A percentile compares a stretch with the other conserved stretches of the same genome.
phyloP scores from a whole-genome alignment of 352 stramenopile genomes.

The Phytopythium oedochilum region DNA sequence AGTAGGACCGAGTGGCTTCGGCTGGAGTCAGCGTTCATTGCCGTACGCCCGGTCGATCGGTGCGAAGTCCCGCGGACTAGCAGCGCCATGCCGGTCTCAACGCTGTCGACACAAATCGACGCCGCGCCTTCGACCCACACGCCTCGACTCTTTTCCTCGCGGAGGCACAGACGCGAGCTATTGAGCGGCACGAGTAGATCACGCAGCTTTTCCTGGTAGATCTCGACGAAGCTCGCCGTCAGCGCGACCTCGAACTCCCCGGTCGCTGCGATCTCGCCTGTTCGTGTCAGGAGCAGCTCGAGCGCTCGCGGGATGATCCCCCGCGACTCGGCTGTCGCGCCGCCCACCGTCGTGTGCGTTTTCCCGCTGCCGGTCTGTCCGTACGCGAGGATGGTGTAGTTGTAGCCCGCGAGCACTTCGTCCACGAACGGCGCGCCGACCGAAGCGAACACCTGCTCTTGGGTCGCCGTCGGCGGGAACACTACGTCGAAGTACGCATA shows the following conservation, averaged over 20 bases:
- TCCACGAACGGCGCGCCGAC: conserved; percentile 43
- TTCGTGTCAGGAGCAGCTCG: conserved; percentile 22
- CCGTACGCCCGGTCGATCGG: conserved; percentile 35
- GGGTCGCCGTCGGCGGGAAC: conserved; percentile 26
- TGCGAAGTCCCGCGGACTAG: conserved; percentile 31
- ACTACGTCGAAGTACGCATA: conserved; percentile 46
- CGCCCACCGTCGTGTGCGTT: conserved; percentile 49
- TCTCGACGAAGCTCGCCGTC: conserved; percentile 52
- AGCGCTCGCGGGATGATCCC: conserved; percentile 41
- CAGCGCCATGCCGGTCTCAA: conserved; percentile 23
- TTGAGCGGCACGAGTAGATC: conserved; percentile 46
- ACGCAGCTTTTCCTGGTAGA: conserved; percentile 66
- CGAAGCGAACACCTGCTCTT: conserved; percentile 38
- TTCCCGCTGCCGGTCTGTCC: conserved; percentile 72
- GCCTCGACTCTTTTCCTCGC: conserved; percentile 29
- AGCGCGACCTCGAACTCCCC: conserved; percentile 27
- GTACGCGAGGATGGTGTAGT: conserved; percentile 73
- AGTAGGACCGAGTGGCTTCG: conserved; percentile 71
- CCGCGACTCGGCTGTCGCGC: conserved; percentile 6
- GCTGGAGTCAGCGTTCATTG: conserved; percentile 61
- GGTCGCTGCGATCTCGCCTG: conserved; percentile 7
- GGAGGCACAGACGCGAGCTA: conserved; percentile 25
- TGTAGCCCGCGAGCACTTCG: conserved; percentile 54
- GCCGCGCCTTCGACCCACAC: conserved; percentile 50
- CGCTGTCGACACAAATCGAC: conserved; percentile 31